These are phyloP conservation scores for Podosphaera fusca DNA, from an alignment of 2,329 filamentous ascomycete genomes.

Conservation along the genomic window DNA sequence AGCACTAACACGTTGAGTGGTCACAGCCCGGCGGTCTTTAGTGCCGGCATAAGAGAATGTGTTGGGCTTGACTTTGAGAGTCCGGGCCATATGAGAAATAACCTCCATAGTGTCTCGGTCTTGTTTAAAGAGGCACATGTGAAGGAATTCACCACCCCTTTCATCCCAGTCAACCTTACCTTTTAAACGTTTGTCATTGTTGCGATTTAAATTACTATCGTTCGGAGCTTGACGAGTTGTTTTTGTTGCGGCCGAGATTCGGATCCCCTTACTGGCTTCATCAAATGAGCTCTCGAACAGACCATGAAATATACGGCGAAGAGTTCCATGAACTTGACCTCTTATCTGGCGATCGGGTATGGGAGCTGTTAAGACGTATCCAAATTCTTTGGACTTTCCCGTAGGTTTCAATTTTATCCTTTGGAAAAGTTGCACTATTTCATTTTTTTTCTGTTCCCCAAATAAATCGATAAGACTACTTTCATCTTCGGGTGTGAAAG, in stretches of 20 bases:
- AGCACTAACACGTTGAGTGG: constrained; percentile 40
- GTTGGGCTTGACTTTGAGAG: constrained; percentile 33
- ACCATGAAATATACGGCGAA: constrained; percentile 40
- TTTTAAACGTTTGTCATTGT: constrained; percentile 4
- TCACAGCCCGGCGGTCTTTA: constrained; percentile 48
- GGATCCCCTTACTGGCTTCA: constrained; percentile 31
- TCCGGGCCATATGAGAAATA: constrained; percentile 33
- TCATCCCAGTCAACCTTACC: constrained; percentile 36
- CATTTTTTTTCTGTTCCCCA: constrained; percentile 23
- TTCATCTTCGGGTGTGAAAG: constrained; percentile 19
- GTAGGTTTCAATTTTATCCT: constrained; percentile 28
- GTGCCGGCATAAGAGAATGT: constrained; percentile 47
- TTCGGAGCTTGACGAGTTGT: constrained; percentile 3
- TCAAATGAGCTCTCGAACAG: constrained; percentile 39
- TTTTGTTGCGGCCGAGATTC: constrained; percentile 23
- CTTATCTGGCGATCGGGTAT: constrained; percentile 37
- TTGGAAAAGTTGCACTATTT: constrained; percentile 31
- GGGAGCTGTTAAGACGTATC: constrained; percentile 25
- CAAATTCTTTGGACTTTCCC: constrained; percentile 31
- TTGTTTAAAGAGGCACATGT: constrained; percentile 55
- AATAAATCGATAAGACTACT: constrained; percentile 24
- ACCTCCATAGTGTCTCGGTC: constrained; percentile 62
- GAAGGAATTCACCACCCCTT: constrained; percentile 44
- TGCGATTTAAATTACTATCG: constrained; percentile 5
- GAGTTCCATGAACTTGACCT: constrained; percentile 30